Conservation (phyloP, 2,329 filamentous ascomycete species). For the Aspergillus sp. region DNA sequence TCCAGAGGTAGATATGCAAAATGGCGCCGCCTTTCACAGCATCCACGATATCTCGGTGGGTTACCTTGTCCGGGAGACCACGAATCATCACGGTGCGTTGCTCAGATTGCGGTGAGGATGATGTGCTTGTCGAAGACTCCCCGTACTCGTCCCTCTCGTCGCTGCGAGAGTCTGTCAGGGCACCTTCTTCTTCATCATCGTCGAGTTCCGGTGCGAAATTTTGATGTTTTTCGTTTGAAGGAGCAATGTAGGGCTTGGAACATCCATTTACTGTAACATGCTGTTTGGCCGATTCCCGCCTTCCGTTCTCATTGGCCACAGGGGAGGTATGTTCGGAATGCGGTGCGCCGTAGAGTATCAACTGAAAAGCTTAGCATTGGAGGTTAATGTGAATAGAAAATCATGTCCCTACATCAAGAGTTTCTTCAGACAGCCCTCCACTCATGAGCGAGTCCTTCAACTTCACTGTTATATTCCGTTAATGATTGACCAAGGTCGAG, state of each 20-base stretch:
- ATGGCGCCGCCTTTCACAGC: slow-evolving; percentile 69
- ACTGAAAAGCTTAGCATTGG: slow-evolving; percentile 18
- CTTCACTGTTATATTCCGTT: slow-evolving; percentile 37
- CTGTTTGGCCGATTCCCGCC: background rate
- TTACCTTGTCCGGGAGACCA: slow-evolving; percentile 62
- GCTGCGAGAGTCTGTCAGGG: slow-evolving; percentile 21
- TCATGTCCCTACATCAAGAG: slow-evolving; percentile 44
- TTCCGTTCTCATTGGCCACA: background rate
- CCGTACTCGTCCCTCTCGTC: slow-evolving; percentile 28
- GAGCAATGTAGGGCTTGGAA: background rate
- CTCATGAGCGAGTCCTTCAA: slow-evolving; percentile 51
- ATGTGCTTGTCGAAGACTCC: slow-evolving; percentile 19
- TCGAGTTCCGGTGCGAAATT: slow-evolving; percentile 6
- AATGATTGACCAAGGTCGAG: background rate
- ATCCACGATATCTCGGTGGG: slow-evolving; percentile 64
- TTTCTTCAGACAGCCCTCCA: slow-evolving; percentile 52
- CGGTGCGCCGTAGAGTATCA: slow-evolving; percentile 20
- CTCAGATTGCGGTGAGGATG: slow-evolving; percentile 14
- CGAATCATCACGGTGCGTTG: slow-evolving; percentile 54
- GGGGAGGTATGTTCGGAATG: background rate
- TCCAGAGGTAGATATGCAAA: slow-evolving; percentile 65
- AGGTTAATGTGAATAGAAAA: background rate
- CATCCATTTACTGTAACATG: background rate
- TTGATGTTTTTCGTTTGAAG: background rate
- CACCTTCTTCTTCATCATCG: slow-evolving; percentile 24